Conservation (phyloP, 768 basidiomycete genomes). For the Mycena indigotica region DNA sequence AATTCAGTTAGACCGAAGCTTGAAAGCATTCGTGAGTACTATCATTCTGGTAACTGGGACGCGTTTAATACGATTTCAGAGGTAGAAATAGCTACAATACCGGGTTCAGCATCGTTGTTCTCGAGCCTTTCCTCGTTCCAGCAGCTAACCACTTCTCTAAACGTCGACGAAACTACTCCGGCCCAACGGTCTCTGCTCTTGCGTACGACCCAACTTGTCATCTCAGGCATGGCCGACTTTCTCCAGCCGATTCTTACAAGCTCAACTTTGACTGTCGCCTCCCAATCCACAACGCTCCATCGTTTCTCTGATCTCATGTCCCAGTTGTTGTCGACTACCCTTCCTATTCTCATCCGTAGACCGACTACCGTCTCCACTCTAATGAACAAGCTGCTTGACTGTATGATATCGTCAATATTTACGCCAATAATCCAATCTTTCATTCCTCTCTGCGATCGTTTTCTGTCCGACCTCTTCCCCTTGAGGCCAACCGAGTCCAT, state of each 20-base stretch:
- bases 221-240: constrained; percentile 31
- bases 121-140: constrained; percentile 33
- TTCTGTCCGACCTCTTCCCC: constrained; percentile 11
- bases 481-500: constrained; percentile 1
- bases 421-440: constrained; percentile 16
- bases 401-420: constrained; percentile 22
- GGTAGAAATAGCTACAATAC: constrained; percentile 8
- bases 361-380: constrained; percentile 13
- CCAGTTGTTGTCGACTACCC: constrained; percentile 14
- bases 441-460: constrained; percentile 14
- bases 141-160: constrained; percentile 28
- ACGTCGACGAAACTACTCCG: constrained; percentile 19
- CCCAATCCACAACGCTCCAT: constrained; percentile 18
- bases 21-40: constrained; percentile 21
- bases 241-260: constrained; percentile 32
- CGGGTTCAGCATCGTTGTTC: constrained; percentile 23
- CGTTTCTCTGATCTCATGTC: constrained; percentile 4
- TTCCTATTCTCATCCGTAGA: constrained; percentile 20
- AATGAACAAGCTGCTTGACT: constrained; percentile 19
- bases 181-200: constrained; percentile 28
- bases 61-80: not conserved
- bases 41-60: not conserved
- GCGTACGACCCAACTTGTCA: constrained; percentile 31
- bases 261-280: constrained; percentile 18
- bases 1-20: not conserved